Conservation (phyloP, 2,329 filamentous ascomycete species). For the Arthrinium phaeospermum region DNA sequence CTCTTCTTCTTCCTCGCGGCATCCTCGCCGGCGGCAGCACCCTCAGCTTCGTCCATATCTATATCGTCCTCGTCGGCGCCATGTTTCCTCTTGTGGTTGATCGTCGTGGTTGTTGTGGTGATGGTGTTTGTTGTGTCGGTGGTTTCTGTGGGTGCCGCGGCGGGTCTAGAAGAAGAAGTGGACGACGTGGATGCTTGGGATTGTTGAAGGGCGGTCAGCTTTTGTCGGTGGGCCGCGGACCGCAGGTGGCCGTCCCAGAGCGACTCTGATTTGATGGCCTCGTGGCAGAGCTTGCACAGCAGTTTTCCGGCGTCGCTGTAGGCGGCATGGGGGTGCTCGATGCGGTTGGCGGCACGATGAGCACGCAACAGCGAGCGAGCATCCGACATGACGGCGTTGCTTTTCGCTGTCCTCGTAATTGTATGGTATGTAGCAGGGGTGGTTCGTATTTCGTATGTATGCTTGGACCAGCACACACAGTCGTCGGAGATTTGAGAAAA, state of each 20-base stretch:
- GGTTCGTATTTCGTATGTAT: neutral
- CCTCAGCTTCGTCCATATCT: conserved; percentile 36
- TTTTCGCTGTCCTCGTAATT: neutral
- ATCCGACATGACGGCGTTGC: conserved; percentile 67
- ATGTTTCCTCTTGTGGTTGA: conserved; percentile 37
- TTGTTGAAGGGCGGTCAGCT: conserved; percentile 32
- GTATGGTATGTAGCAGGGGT: neutral
- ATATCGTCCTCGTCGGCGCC: conserved; percentile 34
- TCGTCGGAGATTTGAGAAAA: neutral
- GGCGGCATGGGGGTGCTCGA: conserved; percentile 71
- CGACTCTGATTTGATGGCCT: conserved; percentile 67
- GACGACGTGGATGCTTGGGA: conserved; percentile 20
- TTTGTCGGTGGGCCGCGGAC: conserved; percentile 52
- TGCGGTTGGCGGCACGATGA: conserved; percentile 75
- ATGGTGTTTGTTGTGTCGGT: conserved; percentile 26
- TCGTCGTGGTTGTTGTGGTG: conserved; percentile 25
- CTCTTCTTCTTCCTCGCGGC: conserved; percentile 36
- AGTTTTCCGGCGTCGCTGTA: conserved; percentile 74
- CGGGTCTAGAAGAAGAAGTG: conserved; percentile 23
- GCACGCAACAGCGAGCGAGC: conserved; percentile 80
- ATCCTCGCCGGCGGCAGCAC: conserved; percentile 29
- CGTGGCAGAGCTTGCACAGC: conserved; percentile 69
- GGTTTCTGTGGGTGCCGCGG: conserved; percentile 34
- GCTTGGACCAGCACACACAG: neutral
- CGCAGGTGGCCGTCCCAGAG: conserved; percentile 70